Evolutionary conservation across 345 rosid genomes (phyloP), one percentile per base, ranked within the genome.

Genomic region (Cardamine chenopodiifolia): DNA sequence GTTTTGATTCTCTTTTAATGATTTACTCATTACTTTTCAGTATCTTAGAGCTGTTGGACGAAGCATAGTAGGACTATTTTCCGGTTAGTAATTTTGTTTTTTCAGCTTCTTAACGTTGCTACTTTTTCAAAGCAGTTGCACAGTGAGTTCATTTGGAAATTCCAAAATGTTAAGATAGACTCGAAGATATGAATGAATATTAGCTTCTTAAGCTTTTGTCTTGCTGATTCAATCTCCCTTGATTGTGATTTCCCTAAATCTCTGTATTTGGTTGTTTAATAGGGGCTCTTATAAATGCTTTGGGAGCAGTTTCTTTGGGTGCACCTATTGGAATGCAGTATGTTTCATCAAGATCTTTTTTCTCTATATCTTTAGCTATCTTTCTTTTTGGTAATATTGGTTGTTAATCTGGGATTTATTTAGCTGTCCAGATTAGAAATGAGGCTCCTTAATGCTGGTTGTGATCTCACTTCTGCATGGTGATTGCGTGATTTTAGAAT

Each of bases 221-320:
- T 19, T 10, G 6, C 4, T 32, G 37, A 7, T 54, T 19, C 37
- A 34, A 4, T 35, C 23, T 39, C 50, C 52, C 14, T 75, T 59
- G 29, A 26, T 59, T 40, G 22, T 29, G 69, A 32, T 4, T 39
- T 40, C n/a, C 68, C 56, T 68, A 40, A 52, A 26, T 57, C 11
- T 52, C 8, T 68, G 47, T 68, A 20, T 55, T 62, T 72, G 10
- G 10, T 22, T 63, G 26, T 17, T 53, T 22, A 82, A 61, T 32
- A 94, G 98, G 97, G 49, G 97, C 97, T 67, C 39, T 88, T 8
- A 8, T 85, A 26, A 90, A 87, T 83, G 89, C 89, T 57, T 59
- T 89, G 71, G 97, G 95, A 84, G 97, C 96, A 29, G 63, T 92
- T 77, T 86, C 84, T 62, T 80, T 95, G 83, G 97, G 97, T 18